Evolutionary conservation across 2,329 filamentous ascomycete genomes (phyloP).

Genomic region (Talaromyces verruculosus): DNA sequence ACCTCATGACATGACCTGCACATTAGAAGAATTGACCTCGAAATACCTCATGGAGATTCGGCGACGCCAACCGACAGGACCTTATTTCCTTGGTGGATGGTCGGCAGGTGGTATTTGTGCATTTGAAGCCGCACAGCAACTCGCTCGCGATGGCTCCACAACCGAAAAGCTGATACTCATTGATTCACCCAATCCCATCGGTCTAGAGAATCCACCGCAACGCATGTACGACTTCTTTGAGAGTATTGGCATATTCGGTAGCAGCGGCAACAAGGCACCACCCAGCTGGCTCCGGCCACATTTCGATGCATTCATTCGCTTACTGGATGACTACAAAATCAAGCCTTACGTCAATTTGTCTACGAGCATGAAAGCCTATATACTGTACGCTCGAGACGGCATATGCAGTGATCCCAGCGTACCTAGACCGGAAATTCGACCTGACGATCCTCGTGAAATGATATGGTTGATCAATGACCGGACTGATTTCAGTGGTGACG

Average conservation of each 20-base stretch:
- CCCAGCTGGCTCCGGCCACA: slow-evolving; percentile 44
- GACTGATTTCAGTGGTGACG: neutral
- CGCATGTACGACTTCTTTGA: slow-evolving; percentile 46
- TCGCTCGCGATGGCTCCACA: slow-evolving; percentile 55
- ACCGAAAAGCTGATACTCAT: slow-evolving; percentile 64
- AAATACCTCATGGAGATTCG: slow-evolving; percentile 29
- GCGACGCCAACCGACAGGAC: slow-evolving; percentile 50
- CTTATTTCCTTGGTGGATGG: slow-evolving; percentile 70
- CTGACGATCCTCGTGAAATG: slow-evolving; percentile 1
- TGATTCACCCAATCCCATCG: slow-evolving; percentile 65
- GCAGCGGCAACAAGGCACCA: neutral
- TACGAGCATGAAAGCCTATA: neutral
- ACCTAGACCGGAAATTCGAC: neutral
- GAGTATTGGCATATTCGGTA: slow-evolving; percentile 1
- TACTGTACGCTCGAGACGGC: slow-evolving; percentile 9
- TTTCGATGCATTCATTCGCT: slow-evolving; percentile 46
- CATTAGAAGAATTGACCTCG: neutral
- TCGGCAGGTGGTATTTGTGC: slow-evolving; percentile 72
- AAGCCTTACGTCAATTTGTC: neutral
- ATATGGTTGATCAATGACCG: slow-evolving; percentile 9
- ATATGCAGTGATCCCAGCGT: neutral
- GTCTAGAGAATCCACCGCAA: slow-evolving; percentile 65
- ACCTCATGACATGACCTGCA: neutral
- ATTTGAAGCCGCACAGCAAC: slow-evolving; percentile 63
- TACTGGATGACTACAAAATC: neutral